These are phyloP conservation scores for Trichophyton mentagrophytes DNA, from an alignment of 2,329 filamentous ascomycete genomes.

Conservation along the genomic window DNA sequence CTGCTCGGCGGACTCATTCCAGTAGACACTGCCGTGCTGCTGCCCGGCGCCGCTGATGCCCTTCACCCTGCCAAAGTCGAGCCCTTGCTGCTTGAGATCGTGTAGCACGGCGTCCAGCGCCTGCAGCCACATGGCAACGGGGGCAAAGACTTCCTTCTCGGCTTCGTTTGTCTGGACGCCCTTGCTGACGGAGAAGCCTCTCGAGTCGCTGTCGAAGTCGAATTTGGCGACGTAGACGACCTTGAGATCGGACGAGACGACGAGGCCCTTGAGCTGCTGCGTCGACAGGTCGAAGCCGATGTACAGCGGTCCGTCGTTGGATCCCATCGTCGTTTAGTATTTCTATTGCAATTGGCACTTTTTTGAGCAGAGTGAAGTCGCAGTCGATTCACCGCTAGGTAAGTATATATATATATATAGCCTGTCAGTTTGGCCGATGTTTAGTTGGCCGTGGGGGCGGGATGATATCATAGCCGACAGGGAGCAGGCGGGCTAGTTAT, in stretches of 20 bases:
- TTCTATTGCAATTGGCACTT: not conserved
- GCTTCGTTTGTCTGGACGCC: conserved; percentile 71
- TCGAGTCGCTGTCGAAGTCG: conserved; percentile 81
- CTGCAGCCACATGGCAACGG: conserved; percentile 89
- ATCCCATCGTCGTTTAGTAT: not conserved
- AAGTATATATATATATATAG: too few species aligned
- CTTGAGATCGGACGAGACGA: conserved; percentile 69
- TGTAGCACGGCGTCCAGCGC: conserved; percentile 74
- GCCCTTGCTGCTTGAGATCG: conserved; percentile 54
- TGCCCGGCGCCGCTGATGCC: conserved; percentile 87
- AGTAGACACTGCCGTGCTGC: conserved; percentile 96
- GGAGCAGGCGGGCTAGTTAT: not conserved
- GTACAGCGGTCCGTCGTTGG: conserved; percentile 51
- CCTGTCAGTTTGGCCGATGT: too few species aligned
- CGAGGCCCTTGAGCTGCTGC: conserved; percentile 89
- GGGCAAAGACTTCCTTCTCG: conserved; percentile 82
- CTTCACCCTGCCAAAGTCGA: conserved; percentile 61
- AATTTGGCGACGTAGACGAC: conserved; percentile 77
- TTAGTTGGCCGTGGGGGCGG: not conserved
- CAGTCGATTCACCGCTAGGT: too few species aligned
- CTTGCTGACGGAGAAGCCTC: conserved; percentile 68
- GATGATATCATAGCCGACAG: not conserved
- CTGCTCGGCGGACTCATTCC: conserved; percentile 57
- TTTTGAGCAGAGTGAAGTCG: not conserved
- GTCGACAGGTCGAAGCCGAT: conserved; percentile 93